These are phyloP conservation scores for Chlamydomonas sphaeroides DNA, from an alignment of 139 green algal genomes.

Conservation along the genomic window DNA sequence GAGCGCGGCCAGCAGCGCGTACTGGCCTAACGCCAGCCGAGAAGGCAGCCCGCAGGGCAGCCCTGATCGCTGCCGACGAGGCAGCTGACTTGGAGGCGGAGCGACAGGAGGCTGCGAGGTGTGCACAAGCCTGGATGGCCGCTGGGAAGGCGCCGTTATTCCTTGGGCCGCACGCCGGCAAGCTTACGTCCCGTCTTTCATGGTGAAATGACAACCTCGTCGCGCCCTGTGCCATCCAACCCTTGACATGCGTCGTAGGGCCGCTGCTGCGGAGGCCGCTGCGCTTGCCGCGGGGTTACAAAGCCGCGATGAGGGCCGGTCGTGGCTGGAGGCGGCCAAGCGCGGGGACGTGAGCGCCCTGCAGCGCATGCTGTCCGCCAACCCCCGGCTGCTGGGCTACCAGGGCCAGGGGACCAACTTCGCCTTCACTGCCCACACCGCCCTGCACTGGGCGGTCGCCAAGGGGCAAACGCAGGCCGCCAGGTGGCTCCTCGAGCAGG, in stretches of 20 bases:
- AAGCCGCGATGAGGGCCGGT: slow-evolving; percentile 28
- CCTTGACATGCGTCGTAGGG: too few species aligned
- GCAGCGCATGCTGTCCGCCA: slow-evolving; percentile 44
- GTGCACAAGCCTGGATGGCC: neutral
- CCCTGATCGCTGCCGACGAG: slow-evolving; percentile 47
- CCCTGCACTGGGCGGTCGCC: slow-evolving; percentile 70
- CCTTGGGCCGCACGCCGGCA: too few species aligned
- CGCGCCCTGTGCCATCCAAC: too few species aligned
- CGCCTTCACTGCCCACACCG: slow-evolving; percentile 66
- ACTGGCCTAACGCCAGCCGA: neutral
- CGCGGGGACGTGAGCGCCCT: slow-evolving; percentile 40
- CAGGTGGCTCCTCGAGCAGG: slow-evolving; percentile 62
- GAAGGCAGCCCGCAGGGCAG: slow-evolving; percentile 41
- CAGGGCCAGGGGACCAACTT: slow-evolving; percentile 68
- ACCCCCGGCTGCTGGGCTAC: slow-evolving; percentile 59
- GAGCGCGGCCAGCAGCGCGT: neutral
- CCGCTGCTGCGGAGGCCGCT: neutral
- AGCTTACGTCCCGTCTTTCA: too few species aligned
- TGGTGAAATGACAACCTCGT: too few species aligned
- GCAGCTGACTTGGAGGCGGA: slow-evolving; percentile 44
- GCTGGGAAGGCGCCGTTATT: too few species aligned
- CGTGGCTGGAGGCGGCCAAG: slow-evolving; percentile 64
- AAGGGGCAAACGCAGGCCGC: slow-evolving; percentile 56
- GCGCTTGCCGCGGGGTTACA: neutral
- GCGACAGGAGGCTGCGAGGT: slow-evolving; percentile 32